Percentiles rank a stretch among this genome's conserved stretches.
Conservation (phyloP, 768 basidiomycete genomes). For the Suillus spraguei region DNA sequence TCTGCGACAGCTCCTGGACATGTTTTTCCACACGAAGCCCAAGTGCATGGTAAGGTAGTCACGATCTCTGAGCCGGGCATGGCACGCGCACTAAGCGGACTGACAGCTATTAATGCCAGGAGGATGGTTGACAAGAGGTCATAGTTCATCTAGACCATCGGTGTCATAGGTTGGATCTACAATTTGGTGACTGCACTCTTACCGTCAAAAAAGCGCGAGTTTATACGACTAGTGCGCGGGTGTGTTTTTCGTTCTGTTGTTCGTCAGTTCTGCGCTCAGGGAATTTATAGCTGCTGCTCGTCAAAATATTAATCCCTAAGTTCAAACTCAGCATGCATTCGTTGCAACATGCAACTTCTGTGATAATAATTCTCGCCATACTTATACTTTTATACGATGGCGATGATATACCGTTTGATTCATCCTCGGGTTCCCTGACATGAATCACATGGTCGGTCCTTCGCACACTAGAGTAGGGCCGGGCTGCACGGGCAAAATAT, state of each 20-base stretch:
- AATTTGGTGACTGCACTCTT: not conserved
- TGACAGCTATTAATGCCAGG: not conserved
- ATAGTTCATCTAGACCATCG: not conserved
- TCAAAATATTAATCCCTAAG: not conserved
- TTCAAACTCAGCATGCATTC: not conserved
- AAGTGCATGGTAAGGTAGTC: constrained; percentile 11
- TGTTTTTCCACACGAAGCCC: constrained; percentile 9
- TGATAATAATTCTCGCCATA: too few species aligned
- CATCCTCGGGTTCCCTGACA: not conserved
- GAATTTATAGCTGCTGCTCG: not conserved
- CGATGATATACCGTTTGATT: too few species aligned
- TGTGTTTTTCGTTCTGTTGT: not conserved
- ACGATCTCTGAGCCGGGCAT: not conserved
- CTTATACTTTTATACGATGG: too few species aligned
- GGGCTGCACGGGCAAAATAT: too few species aligned
- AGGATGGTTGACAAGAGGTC: not conserved
- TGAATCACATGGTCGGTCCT: too few species aligned
- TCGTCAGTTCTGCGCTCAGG: not conserved
- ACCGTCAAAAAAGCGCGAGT: too few species aligned
- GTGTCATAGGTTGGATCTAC: not conserved
- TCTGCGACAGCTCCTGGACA: not conserved
- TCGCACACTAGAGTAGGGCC: too few species aligned
- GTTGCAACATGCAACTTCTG: too few species aligned
- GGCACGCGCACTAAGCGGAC: not conserved
- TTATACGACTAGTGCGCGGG: not conserved